Conservation (phyloP, 140 eudicot species). For the Cichorium intybus region DNA sequence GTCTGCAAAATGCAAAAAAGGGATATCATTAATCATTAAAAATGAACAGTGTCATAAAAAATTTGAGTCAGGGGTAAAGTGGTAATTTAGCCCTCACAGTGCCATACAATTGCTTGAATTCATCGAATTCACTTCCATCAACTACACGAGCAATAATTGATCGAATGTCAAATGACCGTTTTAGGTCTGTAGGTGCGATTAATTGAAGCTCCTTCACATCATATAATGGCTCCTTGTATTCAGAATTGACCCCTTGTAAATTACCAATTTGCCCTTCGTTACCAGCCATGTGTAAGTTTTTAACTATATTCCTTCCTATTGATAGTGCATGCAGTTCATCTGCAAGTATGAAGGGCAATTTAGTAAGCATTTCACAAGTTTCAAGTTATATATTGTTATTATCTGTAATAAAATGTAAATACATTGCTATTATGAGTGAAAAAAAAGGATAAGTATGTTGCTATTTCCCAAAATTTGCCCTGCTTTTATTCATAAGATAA, state of each 20-base stretch:
- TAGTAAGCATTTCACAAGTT: too few species aligned
- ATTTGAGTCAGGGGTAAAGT: slow-evolving; percentile 14
- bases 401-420: not conserved
- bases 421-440: too few species aligned
- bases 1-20: slow-evolving; percentile 56
- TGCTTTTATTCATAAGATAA: not conserved
- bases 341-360: slow-evolving; percentile 32
- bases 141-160: slow-evolving; percentile 87
- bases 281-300: slow-evolving; percentile 91
- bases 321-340: slow-evolving; percentile 95
- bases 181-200: slow-evolving; percentile 86
- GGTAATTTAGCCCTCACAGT: slow-evolving; percentile 75
- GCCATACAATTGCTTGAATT: slow-evolving; percentile 99
- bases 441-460: too few species aligned
- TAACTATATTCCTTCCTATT: slow-evolving; percentile 85
- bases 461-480: too few species aligned
- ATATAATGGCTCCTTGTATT: slow-evolving; percentile 81
- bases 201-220: slow-evolving; percentile 77
- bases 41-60: not conserved
- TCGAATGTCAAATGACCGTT: slow-evolving; percentile 86
- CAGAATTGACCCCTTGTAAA: slow-evolving; percentile 25
- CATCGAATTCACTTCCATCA: slow-evolving; percentile 97
- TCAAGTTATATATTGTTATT: not conserved
- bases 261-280: slow-evolving; percentile 30
- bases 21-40: not conserved